Evolutionary conservation across 306 rosid genomes (phyloP).

Genomic region (Amphicarpaea edgeworthii): DNA sequence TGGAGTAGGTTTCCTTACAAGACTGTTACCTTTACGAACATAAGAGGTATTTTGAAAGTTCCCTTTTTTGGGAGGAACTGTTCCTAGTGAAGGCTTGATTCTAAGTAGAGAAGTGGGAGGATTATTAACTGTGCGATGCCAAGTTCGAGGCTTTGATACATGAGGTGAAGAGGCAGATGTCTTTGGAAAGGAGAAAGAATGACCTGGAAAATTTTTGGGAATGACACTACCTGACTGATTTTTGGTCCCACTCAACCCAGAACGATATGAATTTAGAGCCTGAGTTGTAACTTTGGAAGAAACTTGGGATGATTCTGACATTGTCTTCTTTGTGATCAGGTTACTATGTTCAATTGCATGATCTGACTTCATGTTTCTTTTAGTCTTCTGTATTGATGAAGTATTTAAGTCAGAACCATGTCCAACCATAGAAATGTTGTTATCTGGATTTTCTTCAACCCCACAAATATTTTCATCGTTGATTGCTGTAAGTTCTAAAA

Average conservation of each 20-base stretch:
- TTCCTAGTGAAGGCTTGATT: conserved; percentile 50
- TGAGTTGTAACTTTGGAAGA: conserved; percentile 51
- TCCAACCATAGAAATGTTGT: conserved; percentile 51
- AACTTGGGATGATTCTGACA: conserved; percentile 55
- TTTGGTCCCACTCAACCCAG: conserved; percentile 55
- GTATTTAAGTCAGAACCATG: conserved; percentile 49
- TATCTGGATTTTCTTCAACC: conserved; percentile 48
- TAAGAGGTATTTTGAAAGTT: conserved; percentile 71
- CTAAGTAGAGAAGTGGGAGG: conserved; percentile 44
- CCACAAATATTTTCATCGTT: conserved; percentile 50
- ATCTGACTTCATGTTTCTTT: conserved; percentile 45
- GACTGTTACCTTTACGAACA: conserved; percentile 95
- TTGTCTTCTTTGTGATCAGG: conserved; percentile 48
- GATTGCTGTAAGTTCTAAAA: conserved; percentile 45
- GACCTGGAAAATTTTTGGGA: conserved; percentile 38
- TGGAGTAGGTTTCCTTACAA: conserved; percentile 71
- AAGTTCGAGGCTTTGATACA: conserved; percentile 68
- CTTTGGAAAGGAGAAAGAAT: conserved; percentile 47
- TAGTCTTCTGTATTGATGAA: conserved; percentile 45
- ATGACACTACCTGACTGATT: conserved; percentile 53
- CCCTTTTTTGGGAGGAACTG: conserved; percentile 59
- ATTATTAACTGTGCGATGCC: conserved; percentile 66
- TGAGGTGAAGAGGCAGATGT: conserved; percentile 56
- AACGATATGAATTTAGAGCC: conserved; percentile 40
- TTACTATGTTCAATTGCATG: conserved; percentile 46